Evolutionary conservation across 345 rosid genomes (phyloP), one percentile per base, ranked within the genome.

Genomic region (Hevea brasiliensis): DNA sequence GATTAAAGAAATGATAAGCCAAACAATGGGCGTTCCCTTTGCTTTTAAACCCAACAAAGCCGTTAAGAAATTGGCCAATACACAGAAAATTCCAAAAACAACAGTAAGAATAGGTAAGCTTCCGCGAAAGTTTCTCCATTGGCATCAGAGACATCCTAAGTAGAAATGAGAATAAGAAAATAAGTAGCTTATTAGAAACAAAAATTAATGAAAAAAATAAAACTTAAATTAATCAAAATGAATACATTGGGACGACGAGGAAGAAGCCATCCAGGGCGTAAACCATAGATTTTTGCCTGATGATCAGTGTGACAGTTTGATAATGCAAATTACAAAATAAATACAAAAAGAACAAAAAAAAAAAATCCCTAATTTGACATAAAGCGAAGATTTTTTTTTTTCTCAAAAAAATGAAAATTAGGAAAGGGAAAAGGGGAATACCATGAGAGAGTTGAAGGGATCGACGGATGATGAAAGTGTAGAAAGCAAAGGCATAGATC

Each of bases 101-200:
- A 79, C 53, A 17, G 85, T 82, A 29, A 94, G 98, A 68, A 92
- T 68, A 0, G 91, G 93, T 77, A 94, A 76, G 79, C 92, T 94
- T 9, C 85, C 89, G 9, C 94, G 91, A 62, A 92, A 89, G 17
- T 90, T 92, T 76, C 98, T 84, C 98, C 98, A 94, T 62, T 92
- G 98, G 90, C 87, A 83, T 94, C 98, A 1, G 97, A 89, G 4
- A 74, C 83, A 81, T 94, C 98, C 95, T 94, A 57, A 65, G 47
- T 47, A 3, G 17, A 63, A 0, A 17, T 21, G 29, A 24, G 14
- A 23, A 26, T n/a, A n/a, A n/a, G 29, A 15, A 41, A 56, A 67
- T 6, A 10, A 42, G 67, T 1, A 32, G 68, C 59, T 66, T 47
- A 23, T 32, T 15, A 27, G 8, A 40, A 23, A 35, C 12, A 6